A percentile compares a stretch with the other conserved stretches of the same genome.
Evolutionary conservation across 2,329 filamentous ascomycete species (phyloP).

Genomic region (Phialophora expanda): DNA sequence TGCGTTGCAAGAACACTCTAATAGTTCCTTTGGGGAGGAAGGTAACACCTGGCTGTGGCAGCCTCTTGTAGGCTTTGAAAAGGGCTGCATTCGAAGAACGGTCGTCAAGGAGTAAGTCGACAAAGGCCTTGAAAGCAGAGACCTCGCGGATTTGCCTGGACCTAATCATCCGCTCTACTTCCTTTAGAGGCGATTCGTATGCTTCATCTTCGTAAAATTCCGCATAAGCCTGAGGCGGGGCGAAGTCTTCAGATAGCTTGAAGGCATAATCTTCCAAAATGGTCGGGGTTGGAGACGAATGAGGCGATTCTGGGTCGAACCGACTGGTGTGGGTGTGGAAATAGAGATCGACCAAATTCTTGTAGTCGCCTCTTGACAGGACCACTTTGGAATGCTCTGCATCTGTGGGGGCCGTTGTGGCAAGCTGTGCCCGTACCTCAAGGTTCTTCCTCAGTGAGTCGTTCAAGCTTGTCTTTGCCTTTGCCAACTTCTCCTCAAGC

Average conservation of each 20-base stretch:
- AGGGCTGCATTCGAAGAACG: constrained; percentile 55
- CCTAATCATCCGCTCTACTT: constrained; percentile 46
- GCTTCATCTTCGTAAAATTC: constrained; percentile 32
- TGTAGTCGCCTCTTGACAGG: constrained; percentile 52
- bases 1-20: constrained; percentile 68
- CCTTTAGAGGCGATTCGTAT: constrained; percentile 40
- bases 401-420: not conserved
- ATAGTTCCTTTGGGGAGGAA: constrained; percentile 60
- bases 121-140: constrained; percentile 40
- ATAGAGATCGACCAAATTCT: constrained; percentile 55
- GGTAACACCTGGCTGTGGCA: constrained; percentile 60
- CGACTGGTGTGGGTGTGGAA: constrained; percentile 45
- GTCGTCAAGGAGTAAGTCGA: constrained; percentile 52
- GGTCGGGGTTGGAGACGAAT: constrained; percentile 37
- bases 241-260: constrained; percentile 39
- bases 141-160: constrained; percentile 39
- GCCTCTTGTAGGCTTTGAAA: constrained; percentile 58
- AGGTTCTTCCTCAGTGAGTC: constrained; percentile 19
- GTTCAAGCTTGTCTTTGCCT: constrained; percentile 33
- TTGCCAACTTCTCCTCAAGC: constrained; percentile 38
- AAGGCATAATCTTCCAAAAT: constrained; percentile 39
- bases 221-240: constrained; percentile 30
- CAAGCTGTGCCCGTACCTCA: constrained; percentile 1
- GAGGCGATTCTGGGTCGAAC: constrained; percentile 39
- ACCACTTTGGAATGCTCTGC: constrained; percentile 30